Evolutionary conservation across 73 alveolate genomes (phyloP).

Genomic region (Stentor roeselii): DNA sequence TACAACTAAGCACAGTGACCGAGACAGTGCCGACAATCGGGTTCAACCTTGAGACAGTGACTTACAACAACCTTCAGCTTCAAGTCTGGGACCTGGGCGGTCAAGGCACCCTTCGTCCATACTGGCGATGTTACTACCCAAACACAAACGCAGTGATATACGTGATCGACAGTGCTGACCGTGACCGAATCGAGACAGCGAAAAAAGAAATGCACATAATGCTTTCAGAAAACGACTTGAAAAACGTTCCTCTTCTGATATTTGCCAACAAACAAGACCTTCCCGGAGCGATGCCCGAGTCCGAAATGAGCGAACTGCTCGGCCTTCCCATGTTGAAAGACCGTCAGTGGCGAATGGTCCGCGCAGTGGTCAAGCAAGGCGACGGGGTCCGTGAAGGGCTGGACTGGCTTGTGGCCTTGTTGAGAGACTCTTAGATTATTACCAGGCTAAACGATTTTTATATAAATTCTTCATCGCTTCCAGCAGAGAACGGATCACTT

Average conservation of each 20-base stretch:
- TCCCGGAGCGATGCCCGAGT: slow-evolving; percentile 30
- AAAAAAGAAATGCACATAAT: slow-evolving; percentile 60
- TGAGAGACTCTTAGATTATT: background rate
- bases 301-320: slow-evolving; percentile 37
- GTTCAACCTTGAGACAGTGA: slow-evolving; percentile 81
- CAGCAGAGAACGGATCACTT: background rate
- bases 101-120: slow-evolving; percentile 63
- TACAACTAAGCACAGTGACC: slow-evolving; percentile 58
- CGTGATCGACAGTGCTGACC: slow-evolving; percentile 75
- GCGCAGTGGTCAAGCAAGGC: slow-evolving; percentile 65
- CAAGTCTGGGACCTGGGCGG: slow-evolving; percentile 96
- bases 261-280: slow-evolving; percentile 83
- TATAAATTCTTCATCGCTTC: background rate
- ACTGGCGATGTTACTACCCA: slow-evolving; percentile 87
- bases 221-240: slow-evolving; percentile 41
- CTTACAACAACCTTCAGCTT: slow-evolving; percentile 55
- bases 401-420: slow-evolving; percentile 37
- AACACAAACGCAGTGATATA: slow-evolving; percentile 70
- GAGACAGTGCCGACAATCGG: slow-evolving; percentile 94
- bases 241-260: slow-evolving; percentile 69
- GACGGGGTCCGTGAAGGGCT: slow-evolving; percentile 71
- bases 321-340: slow-evolving; percentile 30
- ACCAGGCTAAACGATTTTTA: slow-evolving; percentile 1
- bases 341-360: slow-evolving; percentile 37
- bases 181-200: slow-evolving; percentile 47